Evolutionary conservation across 2,329 filamentous ascomycete species (phyloP).

Genomic region (Dactylella cylindrospora): DNA sequence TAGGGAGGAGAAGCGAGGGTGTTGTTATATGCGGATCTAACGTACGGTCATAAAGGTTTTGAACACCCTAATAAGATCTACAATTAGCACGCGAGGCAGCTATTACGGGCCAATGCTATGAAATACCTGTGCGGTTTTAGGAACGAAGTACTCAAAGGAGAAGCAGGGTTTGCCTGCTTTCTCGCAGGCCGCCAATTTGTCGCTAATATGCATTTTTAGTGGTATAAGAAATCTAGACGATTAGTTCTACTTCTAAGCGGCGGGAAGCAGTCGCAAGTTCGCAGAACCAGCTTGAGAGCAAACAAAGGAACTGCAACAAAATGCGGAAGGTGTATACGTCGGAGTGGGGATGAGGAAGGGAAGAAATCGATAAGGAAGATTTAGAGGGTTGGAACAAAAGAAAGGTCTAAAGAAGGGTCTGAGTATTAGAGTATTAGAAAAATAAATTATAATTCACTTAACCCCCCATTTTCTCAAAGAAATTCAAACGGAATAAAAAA

Average conservation of each 20-base stretch:
- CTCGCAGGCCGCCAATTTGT: constrained; percentile 83
- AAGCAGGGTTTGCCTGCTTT: constrained; percentile 80
- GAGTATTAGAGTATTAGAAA: no score
- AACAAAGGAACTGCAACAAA: constrained; percentile 19
- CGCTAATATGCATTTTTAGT: constrained; percentile 80
- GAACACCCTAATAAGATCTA: constrained; percentile 65
- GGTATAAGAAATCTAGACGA: constrained; percentile 9
- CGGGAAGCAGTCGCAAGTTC: not conserved
- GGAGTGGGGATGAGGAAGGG: constrained; percentile 14
- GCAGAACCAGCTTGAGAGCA: constrained; percentile 25
- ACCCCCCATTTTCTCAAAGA: no score
- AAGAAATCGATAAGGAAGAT: constrained; percentile 38
- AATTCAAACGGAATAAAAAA: no score
- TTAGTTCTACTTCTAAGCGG: not conserved
- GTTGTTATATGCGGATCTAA: constrained; percentile 3
- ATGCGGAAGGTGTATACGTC: constrained; percentile 5
- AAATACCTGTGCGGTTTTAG: constrained; percentile 78
- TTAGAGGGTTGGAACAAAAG: no score
- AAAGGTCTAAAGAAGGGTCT: no score
- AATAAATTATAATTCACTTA: no score
- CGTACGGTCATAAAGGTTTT: constrained; percentile 91
- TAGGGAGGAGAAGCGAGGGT: not conserved
- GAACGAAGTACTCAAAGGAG: constrained; percentile 99
- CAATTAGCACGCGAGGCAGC: constrained; percentile 41
- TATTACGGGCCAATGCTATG: not conserved